These are phyloP conservation scores for Tetracladium maxilliforme DNA, from an alignment of 2,329 filamentous ascomycete species.

Conservation along the genomic window DNA sequence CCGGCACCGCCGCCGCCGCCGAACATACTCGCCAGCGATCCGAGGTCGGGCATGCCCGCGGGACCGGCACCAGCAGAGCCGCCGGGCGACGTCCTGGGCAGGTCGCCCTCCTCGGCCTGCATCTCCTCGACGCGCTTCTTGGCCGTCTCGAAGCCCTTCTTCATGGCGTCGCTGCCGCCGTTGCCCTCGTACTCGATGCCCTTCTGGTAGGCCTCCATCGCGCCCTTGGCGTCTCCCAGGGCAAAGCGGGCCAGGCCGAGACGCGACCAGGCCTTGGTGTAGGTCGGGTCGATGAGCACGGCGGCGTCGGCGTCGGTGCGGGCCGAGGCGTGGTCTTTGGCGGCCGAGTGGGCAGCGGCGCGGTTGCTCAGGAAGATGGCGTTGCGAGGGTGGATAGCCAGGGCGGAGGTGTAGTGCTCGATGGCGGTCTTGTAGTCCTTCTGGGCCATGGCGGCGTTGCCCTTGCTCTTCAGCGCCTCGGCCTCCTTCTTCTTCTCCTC, in stretches of 20 bases:
- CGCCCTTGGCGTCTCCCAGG: constrained; percentile 76
- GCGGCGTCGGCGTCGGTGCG: constrained; percentile 82
- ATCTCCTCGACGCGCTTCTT: constrained; percentile 77
- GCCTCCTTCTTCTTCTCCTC: constrained; percentile 60
- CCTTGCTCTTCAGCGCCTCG: constrained; percentile 76
- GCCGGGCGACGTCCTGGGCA: constrained; percentile 34
- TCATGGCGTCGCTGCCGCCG: constrained; percentile 93
- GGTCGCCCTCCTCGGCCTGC: constrained; percentile 32
- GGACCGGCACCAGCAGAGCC: constrained; percentile 30
- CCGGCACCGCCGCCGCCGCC: constrained; percentile 41
- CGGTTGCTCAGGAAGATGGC: constrained; percentile 97
- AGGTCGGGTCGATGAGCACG: constrained; percentile 73
- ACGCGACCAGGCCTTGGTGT: constrained; percentile 95
- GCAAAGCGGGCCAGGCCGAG: constrained; percentile 86
- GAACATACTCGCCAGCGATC: constrained; percentile 57
- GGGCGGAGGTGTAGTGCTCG: constrained; percentile 75
- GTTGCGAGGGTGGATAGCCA: constrained; percentile 69
- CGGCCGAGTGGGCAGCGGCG: constrained; percentile 80
- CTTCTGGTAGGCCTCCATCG: constrained; percentile 86
- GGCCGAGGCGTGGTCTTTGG: constrained; percentile 71
- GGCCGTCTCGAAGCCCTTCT: constrained; percentile 89
- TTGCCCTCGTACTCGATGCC: constrained; percentile 91
- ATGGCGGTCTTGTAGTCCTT: constrained; percentile 82
- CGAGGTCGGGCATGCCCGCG: constrained; percentile 58
- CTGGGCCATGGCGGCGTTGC: constrained; percentile 87